Percentiles rank a stretch among this genome's conserved stretches.
These are phyloP conservation scores for Angomonas ambiguus DNA, from an alignment of 208 protist genomes.

Conservation along the genomic window DNA sequence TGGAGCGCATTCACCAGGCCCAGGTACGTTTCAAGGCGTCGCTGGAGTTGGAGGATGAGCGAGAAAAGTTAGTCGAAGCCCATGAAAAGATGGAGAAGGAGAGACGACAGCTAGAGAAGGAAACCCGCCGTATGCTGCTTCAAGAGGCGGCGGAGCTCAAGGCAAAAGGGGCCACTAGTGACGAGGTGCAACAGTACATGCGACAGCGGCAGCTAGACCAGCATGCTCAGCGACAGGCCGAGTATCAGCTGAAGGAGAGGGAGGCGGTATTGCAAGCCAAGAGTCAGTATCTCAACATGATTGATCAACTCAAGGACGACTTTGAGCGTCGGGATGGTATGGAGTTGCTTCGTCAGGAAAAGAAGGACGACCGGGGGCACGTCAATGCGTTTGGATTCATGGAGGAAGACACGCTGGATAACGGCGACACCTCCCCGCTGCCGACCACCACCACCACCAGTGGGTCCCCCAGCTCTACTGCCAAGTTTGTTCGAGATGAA, in stretches of 20 bases:
- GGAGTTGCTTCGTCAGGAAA: constrained; percentile 39
- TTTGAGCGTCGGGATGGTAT: constrained; percentile 72
- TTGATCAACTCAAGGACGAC: constrained; percentile 56
- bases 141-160: constrained; percentile 61
- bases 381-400: constrained; percentile 69
- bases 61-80: constrained; percentile 68
- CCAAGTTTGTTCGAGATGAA: too few species aligned
- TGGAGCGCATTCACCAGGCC: constrained; percentile 73
- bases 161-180: constrained; percentile 35
- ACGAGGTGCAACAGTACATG: constrained; percentile 31
- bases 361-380: neutral
- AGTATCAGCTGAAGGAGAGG: constrained; percentile 65
- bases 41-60: constrained; percentile 79
- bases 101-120: constrained; percentile 30
- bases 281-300: constrained; percentile 48
- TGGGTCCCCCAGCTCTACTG: too few species aligned
- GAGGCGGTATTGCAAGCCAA: constrained; percentile 49
- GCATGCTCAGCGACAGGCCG: constrained; percentile 55
- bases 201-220: constrained; percentile 52
- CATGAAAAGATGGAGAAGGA: constrained; percentile 64
- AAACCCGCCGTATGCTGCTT: constrained; percentile 45
- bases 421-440: constrained; percentile 6
- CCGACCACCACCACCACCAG: neutral
- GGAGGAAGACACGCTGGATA: constrained; percentile 39
- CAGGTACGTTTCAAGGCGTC: constrained; percentile 83